Percentiles rank a stretch among this genome's conserved stretches.
Conservation (phyloP, 2,329 filamentous ascomycete genomes). For the Pestalotiopsis sp. region DNA sequence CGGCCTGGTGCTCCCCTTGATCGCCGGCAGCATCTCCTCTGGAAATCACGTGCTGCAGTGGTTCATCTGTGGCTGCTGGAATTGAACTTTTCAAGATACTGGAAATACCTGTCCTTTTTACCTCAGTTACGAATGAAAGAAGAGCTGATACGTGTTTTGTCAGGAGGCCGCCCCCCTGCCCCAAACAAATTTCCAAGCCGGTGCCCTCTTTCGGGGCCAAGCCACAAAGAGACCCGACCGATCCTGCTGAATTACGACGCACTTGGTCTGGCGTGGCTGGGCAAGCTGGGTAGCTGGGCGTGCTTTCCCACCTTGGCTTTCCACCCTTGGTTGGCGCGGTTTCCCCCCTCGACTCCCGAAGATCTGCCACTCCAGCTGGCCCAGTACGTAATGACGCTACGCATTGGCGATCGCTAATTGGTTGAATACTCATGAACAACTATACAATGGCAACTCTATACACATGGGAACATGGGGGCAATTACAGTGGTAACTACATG, state of each 20-base stretch:
- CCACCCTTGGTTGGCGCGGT: not conserved
- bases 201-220: conserved; percentile 1
- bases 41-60: not conserved
- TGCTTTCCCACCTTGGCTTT: not conserved
- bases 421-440: no score
- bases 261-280: conserved; percentile 8
- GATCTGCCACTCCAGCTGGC: no score
- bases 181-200: conserved; percentile 4
- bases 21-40: conserved; percentile 8
- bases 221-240: conserved; percentile 3
- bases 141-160: not conserved
- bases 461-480: no score
- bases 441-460: no score
- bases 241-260: not conserved
- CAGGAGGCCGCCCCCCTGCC: not conserved
- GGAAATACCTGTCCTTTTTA: not conserved
- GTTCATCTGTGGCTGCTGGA: not conserved
- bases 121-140: not conserved
- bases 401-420: no score
- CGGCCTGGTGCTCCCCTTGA: conserved; percentile 1
- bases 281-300: not conserved
- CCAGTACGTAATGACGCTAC: no score
- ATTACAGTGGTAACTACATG: no score
- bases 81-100: not conserved
- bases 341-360: no score